A percentile compares a stretch with the other conserved stretches of the same genome.
These are phyloP conservation scores for Hydnum rufescens DNA, from an alignment of 768 basidiomycete genomes.

Conservation along the genomic window DNA sequence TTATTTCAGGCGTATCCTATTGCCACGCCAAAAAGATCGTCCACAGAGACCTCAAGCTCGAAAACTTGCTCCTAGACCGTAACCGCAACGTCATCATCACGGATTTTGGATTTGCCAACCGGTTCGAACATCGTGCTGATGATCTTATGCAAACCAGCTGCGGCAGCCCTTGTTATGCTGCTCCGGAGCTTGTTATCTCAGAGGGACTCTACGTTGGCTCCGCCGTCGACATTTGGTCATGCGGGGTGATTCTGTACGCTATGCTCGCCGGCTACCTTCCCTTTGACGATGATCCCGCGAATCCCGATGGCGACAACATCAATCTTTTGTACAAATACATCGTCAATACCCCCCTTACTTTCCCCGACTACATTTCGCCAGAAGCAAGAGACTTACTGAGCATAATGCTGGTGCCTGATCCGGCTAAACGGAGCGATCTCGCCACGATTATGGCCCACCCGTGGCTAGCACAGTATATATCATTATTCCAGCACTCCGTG, in stretches of 20 bases:
- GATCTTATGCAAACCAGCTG: slow-evolving; percentile 98
- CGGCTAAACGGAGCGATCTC: slow-evolving; percentile 56
- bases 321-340: slow-evolving; percentile 98
- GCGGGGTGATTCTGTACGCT: slow-evolving; percentile 88
- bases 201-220: slow-evolving; percentile 94
- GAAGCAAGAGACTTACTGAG: slow-evolving; percentile 68
- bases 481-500: slow-evolving; percentile 46
- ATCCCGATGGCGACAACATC: slow-evolving; percentile 98
- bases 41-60: slow-evolving; percentile 96
- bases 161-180: slow-evolving; percentile 94
- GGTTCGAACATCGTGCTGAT: slow-evolving; percentile 78
- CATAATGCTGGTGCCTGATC: slow-evolving; percentile 91
- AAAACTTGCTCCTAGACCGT: slow-evolving; percentile 91
- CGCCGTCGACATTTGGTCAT: slow-evolving; percentile 96
- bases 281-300: slow-evolving; percentile 96
- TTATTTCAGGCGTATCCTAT: slow-evolving; percentile 97
- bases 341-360: slow-evolving; percentile 86
- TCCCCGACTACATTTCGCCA: slow-evolving; percentile 84
- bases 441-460: slow-evolving; percentile 66
- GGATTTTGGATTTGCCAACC: slow-evolving; percentile 97
- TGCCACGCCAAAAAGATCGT: slow-evolving; percentile 99
- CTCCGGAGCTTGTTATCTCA: slow-evolving; percentile 91
- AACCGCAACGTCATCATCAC: slow-evolving; percentile 98
- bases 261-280: slow-evolving; percentile 98
- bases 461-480: slow-evolving; percentile 55